Evolutionary conservation across 2,329 filamentous ascomycete species (phyloP).

Genomic region (Leptoxyphium fumago): DNA sequence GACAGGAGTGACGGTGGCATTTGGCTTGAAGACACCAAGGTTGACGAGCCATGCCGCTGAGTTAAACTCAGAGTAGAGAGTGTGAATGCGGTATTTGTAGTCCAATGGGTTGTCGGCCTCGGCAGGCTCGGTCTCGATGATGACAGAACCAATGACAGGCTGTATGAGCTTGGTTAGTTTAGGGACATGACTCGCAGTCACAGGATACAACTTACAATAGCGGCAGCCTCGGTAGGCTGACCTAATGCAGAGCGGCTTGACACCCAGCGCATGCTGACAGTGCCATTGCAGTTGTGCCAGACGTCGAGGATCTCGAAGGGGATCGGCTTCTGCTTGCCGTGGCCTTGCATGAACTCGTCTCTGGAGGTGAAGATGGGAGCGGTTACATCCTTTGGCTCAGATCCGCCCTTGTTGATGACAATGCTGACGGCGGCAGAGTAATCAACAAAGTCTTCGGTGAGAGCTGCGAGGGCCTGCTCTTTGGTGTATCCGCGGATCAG

Average conservation of each 20-base stretch:
- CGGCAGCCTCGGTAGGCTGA: conserved; percentile 12
- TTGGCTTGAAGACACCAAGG: conserved; percentile 7
- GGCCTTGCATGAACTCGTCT: conserved; percentile 14
- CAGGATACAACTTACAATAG: conserved; percentile 11
- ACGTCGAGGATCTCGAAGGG: conserved; percentile 17
- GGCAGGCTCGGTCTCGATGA: conserved; percentile 9
- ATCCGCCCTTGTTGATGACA: conserved; percentile 15
- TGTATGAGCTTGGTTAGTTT: conserved; percentile 1
- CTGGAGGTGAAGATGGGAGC: conserved; percentile 13
- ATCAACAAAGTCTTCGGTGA: conserved; percentile 18
- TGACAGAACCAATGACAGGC: conserved; percentile 14
- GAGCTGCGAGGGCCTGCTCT: conserved; percentile 13
- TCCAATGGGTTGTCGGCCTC: conserved; percentile 12
- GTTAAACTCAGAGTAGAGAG: conserved; percentile 20
- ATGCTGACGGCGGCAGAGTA: conserved; percentile 18
- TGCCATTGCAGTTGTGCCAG: conserved; percentile 14
- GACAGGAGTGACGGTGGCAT: conserved; percentile 2
- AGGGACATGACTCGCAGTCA: not conserved
- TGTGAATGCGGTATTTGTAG: conserved; percentile 14
- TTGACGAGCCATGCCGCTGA: conserved; percentile 19
- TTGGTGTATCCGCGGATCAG: conserved; percentile 18
- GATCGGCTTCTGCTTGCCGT: conserved; percentile 15
- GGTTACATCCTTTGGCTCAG: conserved; percentile 12
- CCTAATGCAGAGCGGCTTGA: conserved; percentile 12
- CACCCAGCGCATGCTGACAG: conserved; percentile 13